Evolutionary conservation across 1,284 basidiomycete species (phyloP).

Genomic region (Cutaneotrichosporon cutaneum): DNA sequence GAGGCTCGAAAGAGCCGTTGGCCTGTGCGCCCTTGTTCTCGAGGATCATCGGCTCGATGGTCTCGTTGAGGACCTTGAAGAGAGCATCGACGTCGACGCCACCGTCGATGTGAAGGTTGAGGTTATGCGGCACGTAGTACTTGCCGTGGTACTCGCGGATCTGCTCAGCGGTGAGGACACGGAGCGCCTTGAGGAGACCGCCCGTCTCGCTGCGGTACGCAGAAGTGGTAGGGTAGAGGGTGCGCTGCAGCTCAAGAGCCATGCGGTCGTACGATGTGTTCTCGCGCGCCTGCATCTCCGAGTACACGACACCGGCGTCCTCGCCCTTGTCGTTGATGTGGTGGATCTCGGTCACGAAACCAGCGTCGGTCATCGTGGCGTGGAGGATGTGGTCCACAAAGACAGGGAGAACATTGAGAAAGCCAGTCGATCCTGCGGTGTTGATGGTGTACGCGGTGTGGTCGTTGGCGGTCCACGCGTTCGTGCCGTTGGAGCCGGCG

Average conservation of each 20-base stretch:
- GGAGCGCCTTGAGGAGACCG: slow-evolving; percentile 87
- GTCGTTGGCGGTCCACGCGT: slow-evolving; percentile 62
- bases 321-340: slow-evolving; percentile 89
- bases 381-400: slow-evolving; percentile 97
- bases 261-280: slow-evolving; percentile 89
- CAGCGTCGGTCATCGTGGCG: slow-evolving; percentile 87
- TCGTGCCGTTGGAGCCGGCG: slow-evolving; percentile 89
- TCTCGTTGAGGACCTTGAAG: slow-evolving; percentile 71
- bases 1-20: slow-evolving; percentile 42
- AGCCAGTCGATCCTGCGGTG: slow-evolving; percentile 96
- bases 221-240: slow-evolving; percentile 76
- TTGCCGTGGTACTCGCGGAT: slow-evolving; percentile 86
- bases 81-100: slow-evolving; percentile 56
- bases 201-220: slow-evolving; percentile 97
- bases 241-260: slow-evolving; percentile 75
- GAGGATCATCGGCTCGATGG: slow-evolving; percentile 78
- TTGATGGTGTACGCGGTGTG: slow-evolving; percentile 92
- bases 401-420: slow-evolving; percentile 89
- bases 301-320: slow-evolving; percentile 94
- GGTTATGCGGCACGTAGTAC: slow-evolving; percentile 94
- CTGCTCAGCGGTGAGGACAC: slow-evolving; percentile 82
- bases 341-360: slow-evolving; percentile 91
- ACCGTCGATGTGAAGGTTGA: slow-evolving; percentile 55
- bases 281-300: slow-evolving; percentile 97
- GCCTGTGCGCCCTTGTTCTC: slow-evolving; percentile 13